Evolutionary conservation across 176 grass and related monocot species (phyloP).

Genomic region (Aechmea fasciata): DNA sequence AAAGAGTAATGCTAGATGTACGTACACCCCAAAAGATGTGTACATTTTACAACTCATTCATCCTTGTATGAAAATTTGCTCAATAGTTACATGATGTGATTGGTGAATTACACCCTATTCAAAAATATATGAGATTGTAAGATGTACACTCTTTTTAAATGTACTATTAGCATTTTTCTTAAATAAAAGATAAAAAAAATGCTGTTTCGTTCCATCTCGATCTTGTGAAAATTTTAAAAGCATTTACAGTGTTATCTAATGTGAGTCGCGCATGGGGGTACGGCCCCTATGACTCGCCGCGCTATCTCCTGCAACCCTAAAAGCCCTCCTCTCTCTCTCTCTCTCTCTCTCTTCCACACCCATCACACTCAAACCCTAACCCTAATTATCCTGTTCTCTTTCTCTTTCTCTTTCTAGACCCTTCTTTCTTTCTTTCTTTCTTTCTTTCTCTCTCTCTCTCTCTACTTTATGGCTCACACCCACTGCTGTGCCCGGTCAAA

Average conservation of each 20-base stretch:
- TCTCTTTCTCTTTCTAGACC: neutral
- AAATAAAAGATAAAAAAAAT: no score
- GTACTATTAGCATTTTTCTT: no score
- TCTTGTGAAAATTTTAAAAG: neutral
- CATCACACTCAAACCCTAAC: neutral
- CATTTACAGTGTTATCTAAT: neutral
- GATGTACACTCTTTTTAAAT: no score
- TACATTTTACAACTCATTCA: no score
- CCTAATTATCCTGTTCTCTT: neutral
- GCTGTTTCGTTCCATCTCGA: neutral
- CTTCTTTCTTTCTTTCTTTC: neutral
- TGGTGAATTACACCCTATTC: no score
- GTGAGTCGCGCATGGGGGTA: slow-evolving; percentile 1
- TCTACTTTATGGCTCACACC: slow-evolving; percentile 4
- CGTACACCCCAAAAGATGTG: no score
- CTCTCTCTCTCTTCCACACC: neutral
- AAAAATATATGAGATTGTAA: no score
- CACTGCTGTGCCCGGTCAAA: neutral
- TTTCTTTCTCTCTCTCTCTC: neutral
- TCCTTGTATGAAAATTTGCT: no score
- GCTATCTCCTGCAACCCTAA: neutral
- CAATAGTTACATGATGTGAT: no score
- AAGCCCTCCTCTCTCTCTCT: no score
- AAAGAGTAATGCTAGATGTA: no score
- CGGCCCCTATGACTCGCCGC: neutral